Percentiles rank a stretch among this genome's conserved stretches.
Conservation (phyloP, 768 basidiomycete species). For the Megacollybia marginata region DNA sequence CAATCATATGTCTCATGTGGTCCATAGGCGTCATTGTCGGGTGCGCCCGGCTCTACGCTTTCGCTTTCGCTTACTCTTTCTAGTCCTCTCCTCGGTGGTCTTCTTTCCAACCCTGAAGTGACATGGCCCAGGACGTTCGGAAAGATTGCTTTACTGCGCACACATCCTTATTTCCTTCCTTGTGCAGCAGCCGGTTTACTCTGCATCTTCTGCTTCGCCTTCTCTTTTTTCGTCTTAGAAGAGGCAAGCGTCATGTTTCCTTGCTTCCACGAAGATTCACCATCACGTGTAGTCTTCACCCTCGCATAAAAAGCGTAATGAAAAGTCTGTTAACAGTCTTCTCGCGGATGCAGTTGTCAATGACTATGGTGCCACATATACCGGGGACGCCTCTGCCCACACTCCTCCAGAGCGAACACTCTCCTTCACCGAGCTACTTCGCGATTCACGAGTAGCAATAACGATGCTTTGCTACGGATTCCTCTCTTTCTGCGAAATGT, state of each 20-base stretch:
- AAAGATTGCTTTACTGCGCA: constrained; percentile 13
- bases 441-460: constrained; percentile 14
- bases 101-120: not conserved
- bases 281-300: constrained; percentile 7
- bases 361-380: not conserved
- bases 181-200: constrained; percentile 21
- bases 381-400: not conserved
- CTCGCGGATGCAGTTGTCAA: not conserved
- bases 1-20: constrained; percentile 23
- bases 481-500: constrained; percentile 22
- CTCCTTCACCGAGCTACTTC: constrained; percentile 7
- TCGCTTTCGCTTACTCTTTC: too few species aligned
- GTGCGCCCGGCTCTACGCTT: too few species aligned
- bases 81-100: not conserved
- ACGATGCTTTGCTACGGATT: constrained; percentile 18
- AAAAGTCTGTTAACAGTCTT: not conserved
- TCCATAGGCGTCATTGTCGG: too few species aligned
- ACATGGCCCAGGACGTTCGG: constrained; percentile 16
- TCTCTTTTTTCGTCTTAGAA: constrained; percentile 15
- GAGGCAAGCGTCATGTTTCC: constrained; percentile 16
- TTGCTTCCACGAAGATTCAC: constrained; percentile 7
- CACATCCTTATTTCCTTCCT: constrained; percentile 30
- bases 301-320: not conserved
- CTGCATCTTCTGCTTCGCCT: constrained; percentile 13
- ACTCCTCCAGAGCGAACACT: constrained; percentile 5